A percentile compares a stretch with the other conserved stretches of the same genome.
These are phyloP conservation scores for Epichloe gansuensis DNA, from an alignment of 2,329 filamentous ascomycete species.

Conservation along the genomic window DNA sequence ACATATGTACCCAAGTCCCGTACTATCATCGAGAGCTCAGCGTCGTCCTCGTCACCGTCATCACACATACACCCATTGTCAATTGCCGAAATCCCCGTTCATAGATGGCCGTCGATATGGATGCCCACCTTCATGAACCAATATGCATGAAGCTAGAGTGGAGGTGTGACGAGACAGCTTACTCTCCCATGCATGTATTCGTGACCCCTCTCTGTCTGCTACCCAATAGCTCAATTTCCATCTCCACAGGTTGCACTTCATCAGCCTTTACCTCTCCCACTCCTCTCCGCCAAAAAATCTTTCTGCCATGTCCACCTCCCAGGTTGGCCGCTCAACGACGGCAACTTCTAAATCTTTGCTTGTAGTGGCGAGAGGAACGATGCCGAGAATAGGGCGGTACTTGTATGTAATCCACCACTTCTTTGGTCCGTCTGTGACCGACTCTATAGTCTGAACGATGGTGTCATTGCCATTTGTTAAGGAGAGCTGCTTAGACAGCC, in stretches of 20 bases:
- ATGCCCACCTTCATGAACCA: not conserved
- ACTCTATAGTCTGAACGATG: slow-evolving; percentile 5
- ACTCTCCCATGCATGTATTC: not conserved
- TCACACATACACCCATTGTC: not conserved
- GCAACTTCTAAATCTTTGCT: slow-evolving; percentile 59
- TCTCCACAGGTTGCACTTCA: too few species aligned
- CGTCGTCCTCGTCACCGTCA: not conserved
- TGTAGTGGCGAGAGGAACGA: slow-evolving; percentile 34
- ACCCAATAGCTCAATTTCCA: not conserved
- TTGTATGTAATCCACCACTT: slow-evolving; percentile 76
- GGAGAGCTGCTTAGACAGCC: slow-evolving; percentile 23
- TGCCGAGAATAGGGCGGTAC: slow-evolving; percentile 83
- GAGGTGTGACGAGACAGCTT: not conserved
- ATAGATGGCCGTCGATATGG: not conserved
- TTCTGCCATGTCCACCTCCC: slow-evolving; percentile 68
- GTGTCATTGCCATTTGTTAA: slow-evolving; percentile 11
- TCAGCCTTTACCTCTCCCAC: slow-evolving; percentile 28
- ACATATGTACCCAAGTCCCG: too few species aligned
- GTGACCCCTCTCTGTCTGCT: not conserved
- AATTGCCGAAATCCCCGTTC: not conserved
- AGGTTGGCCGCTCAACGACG: slow-evolving; percentile 74
- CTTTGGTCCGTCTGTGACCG: slow-evolving; percentile 17
- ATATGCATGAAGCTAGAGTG: not conserved
- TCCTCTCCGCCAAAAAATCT: slow-evolving; percentile 52
- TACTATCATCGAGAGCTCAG: too few species aligned